phyloP scores from a whole-genome alignment of 768 basidiomycete genomes.

The Boletus speciosus region DNA sequence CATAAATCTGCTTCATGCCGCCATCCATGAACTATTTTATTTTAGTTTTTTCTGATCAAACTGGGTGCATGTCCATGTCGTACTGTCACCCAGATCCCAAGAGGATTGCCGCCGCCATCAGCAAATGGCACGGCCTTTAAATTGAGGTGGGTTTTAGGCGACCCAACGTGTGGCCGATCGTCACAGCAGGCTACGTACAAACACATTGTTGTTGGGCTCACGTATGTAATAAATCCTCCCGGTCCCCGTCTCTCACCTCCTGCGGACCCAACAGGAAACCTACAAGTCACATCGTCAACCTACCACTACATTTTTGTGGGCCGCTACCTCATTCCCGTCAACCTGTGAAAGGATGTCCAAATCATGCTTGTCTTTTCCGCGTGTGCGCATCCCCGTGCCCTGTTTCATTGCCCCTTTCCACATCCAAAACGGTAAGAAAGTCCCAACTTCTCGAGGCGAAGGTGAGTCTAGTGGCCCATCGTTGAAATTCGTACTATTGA shows the following conservation, averaged over 20 bases:
- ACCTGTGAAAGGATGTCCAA: conserved; percentile 1
- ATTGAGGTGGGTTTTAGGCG: conserved; percentile 19
- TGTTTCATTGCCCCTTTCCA: conserved; percentile 15
- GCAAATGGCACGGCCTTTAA: conserved; percentile 11
- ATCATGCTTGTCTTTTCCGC: conserved; percentile 5
- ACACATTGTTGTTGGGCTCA: conserved; percentile 3
- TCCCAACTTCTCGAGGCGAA: conserved; percentile 7
- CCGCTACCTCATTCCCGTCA: conserved; percentile 23
- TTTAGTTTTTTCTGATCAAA: conserved; percentile 11
- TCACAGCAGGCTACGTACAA: conserved; percentile 27
- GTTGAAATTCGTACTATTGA: conserved; percentile 9
- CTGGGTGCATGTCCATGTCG: conserved; percentile 2
- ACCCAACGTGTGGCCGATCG: conserved; percentile 25
- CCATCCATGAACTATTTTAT: not conserved
- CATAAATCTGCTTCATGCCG: not conserved
- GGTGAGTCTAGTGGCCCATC: conserved; percentile 4
- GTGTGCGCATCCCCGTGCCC: conserved; percentile 9
- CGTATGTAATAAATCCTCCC: conserved; percentile 22
- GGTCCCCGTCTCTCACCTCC: not conserved
- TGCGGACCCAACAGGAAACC: conserved; percentile 11
- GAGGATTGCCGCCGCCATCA: not conserved
- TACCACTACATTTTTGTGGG: not conserved
- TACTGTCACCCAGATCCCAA: conserved; percentile 12
- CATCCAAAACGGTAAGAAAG: conserved; percentile 4
- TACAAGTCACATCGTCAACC: conserved; percentile 2